Percentiles rank a stretch among this genome's conserved stretches.
Evolutionary conservation across 139 green algal species (phyloP).

Genomic region (Tetradesmus obliquus): DNA sequence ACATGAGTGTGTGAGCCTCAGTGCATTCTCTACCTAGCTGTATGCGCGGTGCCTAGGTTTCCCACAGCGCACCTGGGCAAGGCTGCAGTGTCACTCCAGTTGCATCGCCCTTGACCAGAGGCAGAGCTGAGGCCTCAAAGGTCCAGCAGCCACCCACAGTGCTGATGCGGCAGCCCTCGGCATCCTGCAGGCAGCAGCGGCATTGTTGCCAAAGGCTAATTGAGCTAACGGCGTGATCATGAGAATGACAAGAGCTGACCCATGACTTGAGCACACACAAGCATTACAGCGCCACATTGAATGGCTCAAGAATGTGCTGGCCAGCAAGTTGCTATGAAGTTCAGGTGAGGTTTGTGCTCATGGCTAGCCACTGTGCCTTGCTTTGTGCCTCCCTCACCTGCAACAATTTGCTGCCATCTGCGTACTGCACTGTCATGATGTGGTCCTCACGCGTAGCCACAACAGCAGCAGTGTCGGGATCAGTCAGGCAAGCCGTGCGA

Average conservation of each 20-base stretch:
- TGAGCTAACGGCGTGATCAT: no score
- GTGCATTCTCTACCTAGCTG: no score
- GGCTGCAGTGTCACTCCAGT: not conserved
- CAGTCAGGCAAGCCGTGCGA: constrained; percentile 1
- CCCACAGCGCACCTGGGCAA: constrained; percentile 4
- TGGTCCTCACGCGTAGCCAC: constrained; percentile 32
- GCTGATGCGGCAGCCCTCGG: constrained; percentile 32
- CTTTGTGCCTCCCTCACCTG: constrained; percentile 6
- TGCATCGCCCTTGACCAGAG: not conserved
- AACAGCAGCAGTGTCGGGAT: constrained; percentile 32
- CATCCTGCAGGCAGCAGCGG: constrained; percentile 17
- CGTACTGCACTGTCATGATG: constrained; percentile 25
- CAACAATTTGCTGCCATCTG: constrained; percentile 24
- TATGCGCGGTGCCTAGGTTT: no score
- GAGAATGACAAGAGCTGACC: no score
- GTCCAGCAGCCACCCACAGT: constrained; percentile 1
- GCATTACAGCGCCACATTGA: no score
- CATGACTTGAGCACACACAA: no score
- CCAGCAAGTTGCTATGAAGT: no score
- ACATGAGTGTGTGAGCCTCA: no score
- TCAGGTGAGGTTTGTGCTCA: no score
- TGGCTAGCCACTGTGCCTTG: no score
- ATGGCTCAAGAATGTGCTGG: no score
- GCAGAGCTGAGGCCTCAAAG: constrained; percentile 28
- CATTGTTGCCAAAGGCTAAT: no score